phyloP scores from a whole-genome alignment of 495 filamentous ascomycete genomes.

The Usnea hakonensis region DNA sequence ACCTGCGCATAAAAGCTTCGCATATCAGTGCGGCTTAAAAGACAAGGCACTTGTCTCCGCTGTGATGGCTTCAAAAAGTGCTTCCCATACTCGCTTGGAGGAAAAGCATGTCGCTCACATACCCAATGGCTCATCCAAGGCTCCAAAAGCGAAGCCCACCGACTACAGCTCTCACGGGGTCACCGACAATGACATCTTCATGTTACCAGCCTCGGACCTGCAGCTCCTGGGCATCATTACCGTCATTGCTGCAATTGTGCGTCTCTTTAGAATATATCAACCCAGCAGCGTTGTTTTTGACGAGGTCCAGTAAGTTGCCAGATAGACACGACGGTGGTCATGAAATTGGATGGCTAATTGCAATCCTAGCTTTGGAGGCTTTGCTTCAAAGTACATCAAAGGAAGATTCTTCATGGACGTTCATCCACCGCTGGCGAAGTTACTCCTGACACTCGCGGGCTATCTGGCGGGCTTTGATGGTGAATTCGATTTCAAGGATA shows the following conservation, averaged over 20 bases:
- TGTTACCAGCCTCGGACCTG: constrained; percentile 75
- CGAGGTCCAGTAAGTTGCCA: constrained; percentile 81
- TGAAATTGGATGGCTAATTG: constrained; percentile 12
- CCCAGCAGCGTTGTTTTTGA: constrained; percentile 96
- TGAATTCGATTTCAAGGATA: constrained; percentile 97
- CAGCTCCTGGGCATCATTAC: constrained; percentile 65
- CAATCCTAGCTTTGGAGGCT: constrained; percentile 77
- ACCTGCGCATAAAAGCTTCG: constrained; percentile 3
- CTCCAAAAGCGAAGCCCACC: constrained; percentile 17
- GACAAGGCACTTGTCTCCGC: neutral
- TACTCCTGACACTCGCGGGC: constrained; percentile 89
- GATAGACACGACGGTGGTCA: neutral
- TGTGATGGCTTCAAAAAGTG: constrained; percentile 19
- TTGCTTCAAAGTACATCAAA: constrained; percentile 98
- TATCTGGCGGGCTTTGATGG: constrained; percentile 95
- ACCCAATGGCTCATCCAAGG: constrained; percentile 16
- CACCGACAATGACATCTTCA: constrained; percentile 45
- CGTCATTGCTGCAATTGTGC: constrained; percentile 66
- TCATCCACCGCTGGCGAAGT: constrained; percentile 92
- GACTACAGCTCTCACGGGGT: constrained; percentile 49
- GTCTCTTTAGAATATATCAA: constrained; percentile 92
- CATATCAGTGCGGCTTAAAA: constrained; percentile 4
- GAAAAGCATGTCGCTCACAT: constrained; percentile 3
- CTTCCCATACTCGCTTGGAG: neutral
- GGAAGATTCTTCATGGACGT: constrained; percentile 99